These are phyloP conservation scores for Umbelopsis sp. DNA, from an alignment of 192 early-diverging fungal genomes.

Conservation along the genomic window DNA sequence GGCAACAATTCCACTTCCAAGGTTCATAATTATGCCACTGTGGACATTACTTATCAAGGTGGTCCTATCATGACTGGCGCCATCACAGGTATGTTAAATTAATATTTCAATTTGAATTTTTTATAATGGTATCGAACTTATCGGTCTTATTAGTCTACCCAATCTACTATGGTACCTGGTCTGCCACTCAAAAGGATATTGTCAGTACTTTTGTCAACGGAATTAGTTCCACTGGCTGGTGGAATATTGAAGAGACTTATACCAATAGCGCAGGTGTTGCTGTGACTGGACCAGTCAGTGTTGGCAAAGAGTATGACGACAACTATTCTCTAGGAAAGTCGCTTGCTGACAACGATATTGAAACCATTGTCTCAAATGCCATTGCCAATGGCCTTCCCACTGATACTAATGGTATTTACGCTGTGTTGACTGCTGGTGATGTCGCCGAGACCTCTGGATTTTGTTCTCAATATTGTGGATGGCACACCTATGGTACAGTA, in stretches of 20 bases:
- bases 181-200: conserved; percentile 16
- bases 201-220: conserved; percentile 7
- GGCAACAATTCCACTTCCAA: background rate
- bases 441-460: conserved; percentile 13
- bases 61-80: conserved; percentile 15
- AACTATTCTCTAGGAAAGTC: conserved; percentile 24
- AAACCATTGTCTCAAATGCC: conserved; percentile 23
- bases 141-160: conserved; percentile 30
- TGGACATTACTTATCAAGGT: background rate
- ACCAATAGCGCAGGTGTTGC: background rate
- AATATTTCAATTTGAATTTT: no score
- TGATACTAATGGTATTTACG: conserved; percentile 23
- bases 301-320: background rate
- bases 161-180: conserved; percentile 44
- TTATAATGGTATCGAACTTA: background rate
- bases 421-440: conserved; percentile 23
- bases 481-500: conserved; percentile 7
- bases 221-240: conserved; percentile 12
- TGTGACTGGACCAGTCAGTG: background rate
- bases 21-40: background rate
- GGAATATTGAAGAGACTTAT: conserved; percentile 26
- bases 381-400: conserved; percentile 12
- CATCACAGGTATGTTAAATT: background rate
- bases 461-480: conserved; percentile 22
- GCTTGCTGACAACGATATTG: background rate